Evolutionary conservation across 2,329 filamentous ascomycete species (phyloP).

Genomic region (Dothistroma pini): DNA sequence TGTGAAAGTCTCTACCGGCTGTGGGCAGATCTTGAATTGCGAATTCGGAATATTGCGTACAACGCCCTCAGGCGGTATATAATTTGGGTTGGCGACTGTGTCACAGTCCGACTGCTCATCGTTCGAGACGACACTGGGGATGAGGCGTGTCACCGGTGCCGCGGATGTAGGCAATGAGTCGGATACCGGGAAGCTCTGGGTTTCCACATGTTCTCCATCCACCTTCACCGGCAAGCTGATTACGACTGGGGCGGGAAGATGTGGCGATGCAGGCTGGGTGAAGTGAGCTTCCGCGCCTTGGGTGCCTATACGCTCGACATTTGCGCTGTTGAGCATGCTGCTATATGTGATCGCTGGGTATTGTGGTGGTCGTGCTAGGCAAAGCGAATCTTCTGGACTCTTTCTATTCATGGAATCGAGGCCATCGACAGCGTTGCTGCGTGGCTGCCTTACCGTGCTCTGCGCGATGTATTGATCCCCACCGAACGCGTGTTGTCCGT

Average conservation of each 20-base stretch:
- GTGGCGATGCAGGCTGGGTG: neutral
- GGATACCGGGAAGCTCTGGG: neutral
- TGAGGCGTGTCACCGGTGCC: neutral
- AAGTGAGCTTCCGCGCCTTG: neutral
- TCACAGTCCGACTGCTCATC: neutral
- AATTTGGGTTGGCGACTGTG: neutral
- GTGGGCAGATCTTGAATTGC: neutral
- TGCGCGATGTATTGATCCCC: neutral
- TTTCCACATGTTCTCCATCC: neutral
- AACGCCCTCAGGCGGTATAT: neutral
- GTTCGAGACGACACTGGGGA: neutral
- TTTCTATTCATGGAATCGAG: neutral
- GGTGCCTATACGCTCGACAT: neutral
- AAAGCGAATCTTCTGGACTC: neutral
- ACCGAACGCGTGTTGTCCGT: neutral
- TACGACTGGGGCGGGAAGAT: neutral
- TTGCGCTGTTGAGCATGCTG: neutral
- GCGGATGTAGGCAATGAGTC: neutral
- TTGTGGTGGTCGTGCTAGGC: neutral
- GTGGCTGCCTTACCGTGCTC: neutral
- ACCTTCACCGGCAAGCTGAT: neutral
- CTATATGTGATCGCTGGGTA: neutral
- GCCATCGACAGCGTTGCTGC: neutral
- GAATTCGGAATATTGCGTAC: neutral
- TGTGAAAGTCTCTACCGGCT: neutral